phyloP scores from a whole-genome alignment of 495 filamentous ascomycete genomes.

The Penicilliopsis zonata region DNA sequence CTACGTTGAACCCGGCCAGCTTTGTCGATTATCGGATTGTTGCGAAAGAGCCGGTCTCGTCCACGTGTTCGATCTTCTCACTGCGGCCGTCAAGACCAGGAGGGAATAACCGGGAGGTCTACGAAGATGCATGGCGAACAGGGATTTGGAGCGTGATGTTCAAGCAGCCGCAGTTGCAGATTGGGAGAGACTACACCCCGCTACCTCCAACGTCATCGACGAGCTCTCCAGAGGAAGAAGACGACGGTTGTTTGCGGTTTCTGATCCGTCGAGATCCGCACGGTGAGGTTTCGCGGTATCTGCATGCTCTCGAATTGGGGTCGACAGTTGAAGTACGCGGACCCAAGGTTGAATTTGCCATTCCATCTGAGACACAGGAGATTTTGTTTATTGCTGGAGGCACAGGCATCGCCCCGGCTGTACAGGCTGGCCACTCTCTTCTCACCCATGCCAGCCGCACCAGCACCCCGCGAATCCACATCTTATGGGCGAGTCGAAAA shows the following conservation, averaged over 20 bases:
- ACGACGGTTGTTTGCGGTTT: conserved; percentile 35
- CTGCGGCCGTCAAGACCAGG: conserved; percentile 36
- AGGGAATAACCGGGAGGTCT: conserved; percentile 27
- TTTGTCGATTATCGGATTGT: conserved; percentile 60
- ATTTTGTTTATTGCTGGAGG: conserved; percentile 85
- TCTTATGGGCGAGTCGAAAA: conserved; percentile 57
- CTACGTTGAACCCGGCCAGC: conserved; percentile 35
- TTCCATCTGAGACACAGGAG: conserved; percentile 38
- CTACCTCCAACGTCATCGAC: conserved; percentile 41
- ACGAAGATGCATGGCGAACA: conserved; percentile 39
- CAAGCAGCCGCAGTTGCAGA: conserved; percentile 86
- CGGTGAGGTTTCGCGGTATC: conserved; percentile 55
- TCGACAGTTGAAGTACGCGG: conserved; percentile 63
- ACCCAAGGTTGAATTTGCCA: conserved; percentile 57
- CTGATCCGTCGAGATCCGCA: conserved; percentile 42
- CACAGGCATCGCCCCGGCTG: conserved; percentile 83
- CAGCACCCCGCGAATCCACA: conserved; percentile 32
- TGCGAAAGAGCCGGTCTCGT: conserved; percentile 54
- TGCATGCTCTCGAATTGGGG: conserved; percentile 49
- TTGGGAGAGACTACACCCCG: conserved; percentile 81
- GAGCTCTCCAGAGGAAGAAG: conserved; percentile 16
- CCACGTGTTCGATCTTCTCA: conserved; percentile 64
- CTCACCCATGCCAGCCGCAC: conserved; percentile 22
- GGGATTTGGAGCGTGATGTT: conserved; percentile 82
- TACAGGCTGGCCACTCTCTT: conserved; percentile 61